Evolutionary conservation across 1,284 basidiomycete species (phyloP), one percentile per base, ranked within the genome.

Genomic region (Blastosporella zonata): DNA sequence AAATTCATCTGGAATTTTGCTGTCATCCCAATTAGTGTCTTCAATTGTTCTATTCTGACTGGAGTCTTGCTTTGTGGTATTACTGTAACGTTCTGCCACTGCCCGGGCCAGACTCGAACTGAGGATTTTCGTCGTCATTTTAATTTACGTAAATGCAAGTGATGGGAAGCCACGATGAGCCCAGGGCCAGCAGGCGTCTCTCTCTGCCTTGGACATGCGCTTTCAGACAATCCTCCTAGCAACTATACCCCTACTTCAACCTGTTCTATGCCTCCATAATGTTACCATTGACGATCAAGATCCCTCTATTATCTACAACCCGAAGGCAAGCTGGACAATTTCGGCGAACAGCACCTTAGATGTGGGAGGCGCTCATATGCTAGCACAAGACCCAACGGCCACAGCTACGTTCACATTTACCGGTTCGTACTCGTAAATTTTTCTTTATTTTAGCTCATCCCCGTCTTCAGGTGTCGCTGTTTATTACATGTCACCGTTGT

Each of bases 331-430:
- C 27, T 71, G 69, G 69, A 33, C 34, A 27, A 23, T 49, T 15
- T 65, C 64, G 2, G 55, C 59, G 15, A 53, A 60, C 17, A 65
- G 43, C 35, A 54, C 56, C 18, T 51, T 69, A 43, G 62, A 72
- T 55, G 60, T 57, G 46, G 70, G 67, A 22, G 67, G 68, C 9
- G 55, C 61, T 5, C 71, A 73, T 53, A 69, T 60, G 59, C 55
- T 71, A 15, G 67, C 68, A 18, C 59, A 65, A 47, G 67, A 70
- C 48, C 54, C 62, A 1, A 55, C 54, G 27, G 68, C 64, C 15
- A 67, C 60, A 12, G 71, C 71, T 22, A 59, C 61, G 0, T 68
- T 72, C 49, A 62, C 50, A 1, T 73, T 72, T 50, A 71, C 66
- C 47, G 65, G 65, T 66, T 27, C 10, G 59, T 44, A 12, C 6